Conservation (phyloP, 805 yeast species). For the Yamadazyma nakazawae region DNA sequence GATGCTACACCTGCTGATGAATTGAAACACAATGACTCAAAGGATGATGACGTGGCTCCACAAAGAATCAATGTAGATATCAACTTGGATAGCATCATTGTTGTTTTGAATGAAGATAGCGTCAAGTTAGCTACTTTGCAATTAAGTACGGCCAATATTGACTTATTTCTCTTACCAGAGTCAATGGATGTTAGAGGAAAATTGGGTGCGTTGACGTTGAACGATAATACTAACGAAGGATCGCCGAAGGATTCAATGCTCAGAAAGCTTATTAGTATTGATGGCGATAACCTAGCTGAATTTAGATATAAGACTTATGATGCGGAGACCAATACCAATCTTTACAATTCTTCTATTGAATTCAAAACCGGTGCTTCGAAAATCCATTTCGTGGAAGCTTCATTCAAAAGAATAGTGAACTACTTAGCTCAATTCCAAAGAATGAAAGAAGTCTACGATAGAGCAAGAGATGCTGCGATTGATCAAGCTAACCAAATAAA, state of each 20-base stretch:
- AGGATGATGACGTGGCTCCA: slow-evolving; percentile 57
- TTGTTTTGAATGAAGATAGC: slow-evolving; percentile 80
- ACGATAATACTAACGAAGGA: slow-evolving; percentile 71
- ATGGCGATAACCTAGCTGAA: slow-evolving; percentile 79
- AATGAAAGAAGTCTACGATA: slow-evolving; percentile 88
- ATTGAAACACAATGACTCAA: slow-evolving; percentile 62
- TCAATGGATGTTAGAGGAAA: slow-evolving; percentile 68
- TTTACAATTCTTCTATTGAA: slow-evolving; percentile 54
- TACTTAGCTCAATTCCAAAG: slow-evolving; percentile 71
- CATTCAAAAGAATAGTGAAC: slow-evolving; percentile 62
- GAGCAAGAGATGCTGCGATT: slow-evolving; percentile 84
- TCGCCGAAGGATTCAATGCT: slow-evolving; percentile 56
- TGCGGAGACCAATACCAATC: slow-evolving; percentile 40
- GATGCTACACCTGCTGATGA: slow-evolving; percentile 65
- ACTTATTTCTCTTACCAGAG: slow-evolving; percentile 67
- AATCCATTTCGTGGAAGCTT: slow-evolving; percentile 77
- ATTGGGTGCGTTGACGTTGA: slow-evolving; percentile 74
- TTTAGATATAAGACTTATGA: slow-evolving; percentile 81
- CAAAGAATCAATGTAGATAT: slow-evolving; percentile 70
- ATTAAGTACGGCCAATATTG: slow-evolving; percentile 68
- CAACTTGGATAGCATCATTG: slow-evolving; percentile 65
- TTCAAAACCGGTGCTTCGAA: slow-evolving; percentile 74
- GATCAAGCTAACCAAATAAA: slow-evolving; percentile 70
- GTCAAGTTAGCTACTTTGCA: slow-evolving; percentile 75
- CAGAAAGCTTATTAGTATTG: slow-evolving; percentile 70